Conservation (phyloP, 306 rosid genomes). For the Cucumis cinereus region DNA sequence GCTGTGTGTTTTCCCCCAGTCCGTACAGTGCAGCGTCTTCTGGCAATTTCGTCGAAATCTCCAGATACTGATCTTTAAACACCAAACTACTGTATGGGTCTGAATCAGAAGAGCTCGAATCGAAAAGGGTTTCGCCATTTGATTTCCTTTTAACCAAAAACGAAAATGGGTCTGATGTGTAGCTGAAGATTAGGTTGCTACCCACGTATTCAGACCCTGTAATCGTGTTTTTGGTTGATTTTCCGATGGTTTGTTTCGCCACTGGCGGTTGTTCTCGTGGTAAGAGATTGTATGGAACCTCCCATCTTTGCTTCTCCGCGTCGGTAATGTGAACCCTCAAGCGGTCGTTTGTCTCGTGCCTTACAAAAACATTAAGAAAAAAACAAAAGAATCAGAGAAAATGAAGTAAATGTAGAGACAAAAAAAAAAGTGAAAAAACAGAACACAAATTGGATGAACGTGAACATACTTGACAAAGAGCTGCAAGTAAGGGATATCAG, state of each 20-base stretch:
- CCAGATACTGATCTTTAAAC: constrained; percentile 90
- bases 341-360: constrained; percentile 75
- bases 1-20: constrained; percentile 85
- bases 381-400: not conserved
- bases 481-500: constrained; percentile 61
- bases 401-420: not conserved
- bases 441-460: not conserved
- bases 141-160: constrained; percentile 64
- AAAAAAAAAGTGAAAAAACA: not conserved
- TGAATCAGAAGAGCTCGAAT: constrained; percentile 34
- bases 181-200: constrained; percentile 54
- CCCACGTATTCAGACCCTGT: constrained; percentile 50
- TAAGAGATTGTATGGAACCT: constrained; percentile 71
- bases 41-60: constrained; percentile 75
- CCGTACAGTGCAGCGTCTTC: constrained; percentile 73
- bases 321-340: constrained; percentile 82
- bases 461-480: constrained; percentile 62
- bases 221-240: constrained; percentile 23
- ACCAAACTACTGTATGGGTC: constrained; percentile 57
- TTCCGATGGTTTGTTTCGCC: constrained; percentile 27
- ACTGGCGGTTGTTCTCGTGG: constrained; percentile 68
- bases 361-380: constrained; percentile 9
- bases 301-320: constrained; percentile 75
- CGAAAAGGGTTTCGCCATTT: constrained; percentile 59
- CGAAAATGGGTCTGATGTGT: constrained; percentile 64